A percentile compares a stretch with the other conserved stretches of the same genome.
Conservation (phyloP, 768 basidiomycete species). For the Candolleomyces aberdarensis region DNA sequence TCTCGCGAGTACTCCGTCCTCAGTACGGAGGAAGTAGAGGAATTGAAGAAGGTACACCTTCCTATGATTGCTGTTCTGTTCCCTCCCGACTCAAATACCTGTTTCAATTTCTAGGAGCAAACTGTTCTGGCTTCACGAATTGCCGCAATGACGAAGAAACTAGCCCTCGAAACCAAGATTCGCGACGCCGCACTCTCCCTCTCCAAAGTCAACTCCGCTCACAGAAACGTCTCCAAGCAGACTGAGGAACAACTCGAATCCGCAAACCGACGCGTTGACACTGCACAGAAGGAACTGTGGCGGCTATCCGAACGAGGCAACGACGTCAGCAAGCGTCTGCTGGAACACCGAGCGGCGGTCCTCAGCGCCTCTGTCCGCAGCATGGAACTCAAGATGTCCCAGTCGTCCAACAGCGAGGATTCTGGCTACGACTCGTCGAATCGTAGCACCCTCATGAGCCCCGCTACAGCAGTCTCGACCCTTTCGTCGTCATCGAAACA, state of each 20-base stretch:
- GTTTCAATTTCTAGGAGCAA: constrained; percentile 55
- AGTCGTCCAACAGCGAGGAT: constrained; percentile 33
- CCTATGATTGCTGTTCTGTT: no score
- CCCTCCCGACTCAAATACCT: background rate
- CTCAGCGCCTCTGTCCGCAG: constrained; percentile 67
- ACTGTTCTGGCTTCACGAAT: constrained; percentile 64
- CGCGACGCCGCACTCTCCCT: constrained; percentile 82
- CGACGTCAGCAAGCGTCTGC: constrained; percentile 59
- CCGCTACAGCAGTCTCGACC: constrained; percentile 31
- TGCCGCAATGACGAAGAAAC: constrained; percentile 66
- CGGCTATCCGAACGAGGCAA: constrained; percentile 60
- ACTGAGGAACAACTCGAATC: constrained; percentile 68
- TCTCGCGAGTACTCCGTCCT: constrained; percentile 79
- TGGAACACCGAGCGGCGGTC: constrained; percentile 83
- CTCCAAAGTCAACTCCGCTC: constrained; percentile 58
- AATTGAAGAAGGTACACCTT: constrained; percentile 44
- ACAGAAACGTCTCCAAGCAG: constrained; percentile 60
- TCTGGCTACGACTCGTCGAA: constrained; percentile 55
- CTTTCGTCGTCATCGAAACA: constrained; percentile 42
- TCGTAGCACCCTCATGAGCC: constrained; percentile 50
- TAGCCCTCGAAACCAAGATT: constrained; percentile 80
- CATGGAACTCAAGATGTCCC: constrained; percentile 54
- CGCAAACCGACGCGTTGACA: constrained; percentile 70
- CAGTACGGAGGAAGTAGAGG: constrained; percentile 49
- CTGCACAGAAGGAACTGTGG: constrained; percentile 69